Evolutionary conservation across 768 basidiomycete species (phyloP).

Genomic region (Amanita thiersii): DNA sequence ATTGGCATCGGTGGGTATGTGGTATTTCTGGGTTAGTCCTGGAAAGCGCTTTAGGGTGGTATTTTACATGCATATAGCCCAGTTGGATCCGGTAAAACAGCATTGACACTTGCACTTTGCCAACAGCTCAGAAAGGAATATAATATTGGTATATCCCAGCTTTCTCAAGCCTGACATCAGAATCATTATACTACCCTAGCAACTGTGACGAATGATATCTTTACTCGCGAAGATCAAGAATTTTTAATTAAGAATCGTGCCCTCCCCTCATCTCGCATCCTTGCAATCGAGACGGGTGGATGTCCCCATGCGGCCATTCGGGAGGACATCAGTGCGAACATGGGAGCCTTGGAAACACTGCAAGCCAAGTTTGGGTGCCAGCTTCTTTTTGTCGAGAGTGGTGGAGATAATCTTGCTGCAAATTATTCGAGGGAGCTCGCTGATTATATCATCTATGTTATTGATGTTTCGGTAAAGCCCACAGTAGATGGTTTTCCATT

Average conservation of each 20-base stretch:
- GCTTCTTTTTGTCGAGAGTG: constrained; percentile 89
- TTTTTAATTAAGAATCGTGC: constrained; percentile 93
- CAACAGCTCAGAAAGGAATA: constrained; percentile 69
- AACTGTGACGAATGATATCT: constrained; percentile 99
- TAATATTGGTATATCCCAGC: constrained; percentile 88
- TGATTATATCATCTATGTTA: constrained; percentile 95
- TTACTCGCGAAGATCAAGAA: constrained; percentile 96
- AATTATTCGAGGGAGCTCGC: constrained; percentile 96
- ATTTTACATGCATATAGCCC: constrained; percentile 46
- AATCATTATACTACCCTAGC: constrained; percentile 33
- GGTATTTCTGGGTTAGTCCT: not conserved
- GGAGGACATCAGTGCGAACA: constrained; percentile 96
- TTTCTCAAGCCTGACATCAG: constrained; percentile 3
- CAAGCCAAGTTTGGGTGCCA: constrained; percentile 90
- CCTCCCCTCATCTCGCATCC: constrained; percentile 75
- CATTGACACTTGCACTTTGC: constrained; percentile 86
- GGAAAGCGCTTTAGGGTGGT: not conserved
- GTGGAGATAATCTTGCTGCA: constrained; percentile 94
- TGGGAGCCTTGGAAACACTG: constrained; percentile 90
- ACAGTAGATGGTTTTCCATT: not conserved
- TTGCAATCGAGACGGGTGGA: constrained; percentile 96
- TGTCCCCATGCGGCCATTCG: constrained; percentile 98
- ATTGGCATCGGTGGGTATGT: constrained; percentile 95
- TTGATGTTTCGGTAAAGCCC: constrained; percentile 66
- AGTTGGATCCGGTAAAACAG: constrained; percentile 98